Evolutionary conservation across 129 eudicot species (phyloP), one percentile per base, ranked within the genome.

Genomic region (Helichrysum umbraculigerum): DNA sequence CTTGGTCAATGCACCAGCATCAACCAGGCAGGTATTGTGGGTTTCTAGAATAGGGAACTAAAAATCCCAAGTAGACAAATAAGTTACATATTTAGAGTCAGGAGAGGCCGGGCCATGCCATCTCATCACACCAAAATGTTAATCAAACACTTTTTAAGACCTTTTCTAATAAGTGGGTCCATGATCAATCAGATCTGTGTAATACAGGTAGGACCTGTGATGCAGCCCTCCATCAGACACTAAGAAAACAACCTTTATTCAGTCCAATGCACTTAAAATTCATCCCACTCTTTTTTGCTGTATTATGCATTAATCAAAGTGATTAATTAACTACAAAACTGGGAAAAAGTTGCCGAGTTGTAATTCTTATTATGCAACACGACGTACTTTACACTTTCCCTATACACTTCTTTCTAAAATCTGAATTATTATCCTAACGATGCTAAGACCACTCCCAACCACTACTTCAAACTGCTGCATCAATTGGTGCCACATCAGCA

Each of bases 141-240:
- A 54, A 75, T 33, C n/a, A 44, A 50, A 44, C 66, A 4, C 41
- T 12, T 75, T 68, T 33, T 58, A 20, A 54, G 33, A 70, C 56
- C 54, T 56, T 82, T 70, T 12, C 32, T 37, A 25, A 29, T 12
- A 69, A 66, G 10, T 42, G 71, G 75, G 79, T 9, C 61, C 79
- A 41, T 57, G 4, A 15, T n/a, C 22, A 57, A 51, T 62, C 64
- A 64, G 78, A 76, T 64, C 73, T 71, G 74, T 71, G 65, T 32
- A 70, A 57, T 74, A 81, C 81, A 81, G 78, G 85, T 76, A 81
- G 85, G 85, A 76, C 85, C 85, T 71, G 58, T 61, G 72, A 61
- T 58, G 29, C 59, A 72, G 71, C 76, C 81, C 47, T 78, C 76
- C 76, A 34, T 73, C 78, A 66, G 75, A 65, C 83, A 75, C 65